Base-by-base conservation (phyloP, 371 early-diverging fungal genomes). In the Dichotomocladium elegans region DNA sequence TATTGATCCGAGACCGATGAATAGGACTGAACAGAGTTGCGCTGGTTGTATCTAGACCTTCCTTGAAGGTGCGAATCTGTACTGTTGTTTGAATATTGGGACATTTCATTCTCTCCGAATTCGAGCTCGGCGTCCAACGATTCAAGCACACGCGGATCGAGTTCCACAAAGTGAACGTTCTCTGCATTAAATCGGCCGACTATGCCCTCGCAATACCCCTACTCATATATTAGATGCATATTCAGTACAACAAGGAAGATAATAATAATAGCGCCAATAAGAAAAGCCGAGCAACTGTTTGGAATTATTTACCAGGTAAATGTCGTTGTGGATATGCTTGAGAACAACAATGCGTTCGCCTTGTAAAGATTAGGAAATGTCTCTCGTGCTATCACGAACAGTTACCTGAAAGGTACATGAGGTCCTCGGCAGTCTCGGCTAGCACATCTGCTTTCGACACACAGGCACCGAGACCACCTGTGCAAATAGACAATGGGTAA, bases 141-240 rank as follows among this genome's bases (percentile, higher is more conserved):
- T 25, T 73, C 72, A 25, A 77, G 47, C 37, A 77, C 78, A 24
- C 74, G 59, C 7, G 78, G 78, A 55, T 77, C 78, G 14, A 78
- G 51, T 56, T 78, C 79, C 4, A 74, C 75, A 65, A 82, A 82
- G 42, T 80, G 78, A 21, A 82, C 83, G 46, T 68, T 74, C 29
- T 70, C 72, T 41, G 80, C 83, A 45, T 70, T 71, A 42, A 82
- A 82, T 10, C 67, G 66, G 0, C 83, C 83, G 45, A 79, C 58
- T 4, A 82, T 75, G 25, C 81, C 83, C 54, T 82, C 78, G 41
- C 83, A 82, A 49, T 74, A 79, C 17, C 83, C 83, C 74, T 74
- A 55, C 14, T 22, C 25, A 5, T n/a, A 45, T 19, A 28, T 26
- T 30, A 24, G 29, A 28, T 24, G n/a, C 21, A 37, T 15, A 5